Evolutionary conservation across 768 basidiomycete genomes (phyloP), one percentile per base, ranked within the genome.

Genomic region (Russula earlei): DNA sequence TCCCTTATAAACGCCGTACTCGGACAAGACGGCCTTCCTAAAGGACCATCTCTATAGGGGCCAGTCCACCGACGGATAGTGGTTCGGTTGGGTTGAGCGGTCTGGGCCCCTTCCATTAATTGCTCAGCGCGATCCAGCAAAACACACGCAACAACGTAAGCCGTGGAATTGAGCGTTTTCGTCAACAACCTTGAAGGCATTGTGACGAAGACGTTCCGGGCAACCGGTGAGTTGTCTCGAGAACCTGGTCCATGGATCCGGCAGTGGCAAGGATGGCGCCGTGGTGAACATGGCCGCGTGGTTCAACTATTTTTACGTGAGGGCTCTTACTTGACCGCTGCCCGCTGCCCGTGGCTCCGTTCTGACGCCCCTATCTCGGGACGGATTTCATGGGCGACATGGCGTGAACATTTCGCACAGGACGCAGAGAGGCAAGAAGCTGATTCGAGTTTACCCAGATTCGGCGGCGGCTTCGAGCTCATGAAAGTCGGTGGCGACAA

Each of bases 91-190:
- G 53, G 55, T 44, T 1, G 43, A 34, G 11, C 37, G 10, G 24
- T 31, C 24, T 17, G n/a, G 44, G 47, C 19, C n/a, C 27, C 48
- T 40, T 38, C 19, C 59, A 7, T 17, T 76, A 41, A 68, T 76
- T 36, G 62, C 59, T 4, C 49, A 69, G 11, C 68, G 67, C 7
- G 69, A 75, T 57, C 62, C 68, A 20, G 63, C 64, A 8, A 68
- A 72, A 22, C 76, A 77, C 45, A 64, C 67, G 0, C 71, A 69
- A 34, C 70, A 73, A 17, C 69, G 76, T 25, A 69, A 66, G 49
- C 68, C 71, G 1, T 77, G 77, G 76, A 67, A 71, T 27, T 70
- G 72, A 34, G 76, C 67, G 0, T 72, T 78, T 61, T 72, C 66
- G 50, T 65, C 69, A 17, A 58, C 67, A 5, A 71, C 74, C 9